Evolutionary conservation across 1,284 basidiomycete genomes (phyloP).

Genomic region (Sanghuangporus baumii): DNA sequence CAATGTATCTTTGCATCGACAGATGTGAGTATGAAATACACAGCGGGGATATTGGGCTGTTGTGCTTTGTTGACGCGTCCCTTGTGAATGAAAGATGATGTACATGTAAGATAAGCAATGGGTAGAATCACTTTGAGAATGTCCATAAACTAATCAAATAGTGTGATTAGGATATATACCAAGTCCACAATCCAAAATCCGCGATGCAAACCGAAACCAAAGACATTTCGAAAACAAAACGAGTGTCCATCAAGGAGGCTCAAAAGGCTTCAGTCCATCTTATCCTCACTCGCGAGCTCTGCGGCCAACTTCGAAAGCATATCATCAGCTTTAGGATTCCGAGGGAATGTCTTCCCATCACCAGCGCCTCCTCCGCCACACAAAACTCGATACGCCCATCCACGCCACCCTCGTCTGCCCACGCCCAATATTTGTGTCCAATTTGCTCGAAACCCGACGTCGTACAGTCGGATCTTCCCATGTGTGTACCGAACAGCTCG

Average conservation of each 20-base stretch:
- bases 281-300: conserved; percentile 52
- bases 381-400: conserved; percentile 47
- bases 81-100: too few relatives aligned
- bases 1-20: too few relatives aligned
- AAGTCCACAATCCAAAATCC: too few relatives aligned
- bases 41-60: too few relatives aligned
- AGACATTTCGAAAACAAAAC: neutral
- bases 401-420: conserved; percentile 31
- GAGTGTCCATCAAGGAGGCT: neutral
- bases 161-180: too few relatives aligned
- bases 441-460: conserved; percentile 73
- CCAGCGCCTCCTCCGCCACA: conserved; percentile 58
- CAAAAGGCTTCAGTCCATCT: conserved; percentile 20
- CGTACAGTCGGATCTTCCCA: conserved; percentile 61
- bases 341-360: conserved; percentile 59
- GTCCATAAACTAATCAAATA: too few relatives aligned
- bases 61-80: too few relatives aligned
- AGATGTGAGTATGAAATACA: too few relatives aligned
- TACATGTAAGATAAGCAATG: too few relatives aligned
- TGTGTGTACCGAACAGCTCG: conserved; percentile 64
- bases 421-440: conserved; percentile 62
- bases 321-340: conserved; percentile 59
- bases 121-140: too few relatives aligned
- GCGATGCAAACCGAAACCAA: neutral
- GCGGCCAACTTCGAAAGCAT: conserved; percentile 56